phyloP scores from a whole-genome alignment of 106 monocot genomes.

The Dioscorea zingiberensis region DNA sequence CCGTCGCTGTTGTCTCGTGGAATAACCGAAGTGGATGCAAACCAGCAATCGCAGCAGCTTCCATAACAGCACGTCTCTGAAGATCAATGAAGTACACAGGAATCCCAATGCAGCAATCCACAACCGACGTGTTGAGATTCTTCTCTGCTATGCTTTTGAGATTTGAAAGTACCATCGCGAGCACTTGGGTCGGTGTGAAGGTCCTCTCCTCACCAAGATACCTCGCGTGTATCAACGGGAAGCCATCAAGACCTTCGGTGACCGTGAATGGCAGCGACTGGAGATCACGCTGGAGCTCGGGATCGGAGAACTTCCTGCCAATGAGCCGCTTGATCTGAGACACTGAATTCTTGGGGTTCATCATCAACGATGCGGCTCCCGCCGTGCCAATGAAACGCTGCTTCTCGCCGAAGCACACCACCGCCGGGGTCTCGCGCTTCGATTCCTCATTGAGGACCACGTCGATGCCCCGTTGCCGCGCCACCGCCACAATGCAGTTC shows the following conservation, averaged over 20 bases:
- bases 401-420: constrained; percentile 79
- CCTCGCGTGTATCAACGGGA: constrained; percentile 52
- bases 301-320: constrained; percentile 63
- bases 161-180: constrained; percentile 73
- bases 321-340: constrained; percentile 84
- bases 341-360: constrained; percentile 75
- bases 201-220: constrained; percentile 60
- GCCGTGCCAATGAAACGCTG: constrained; percentile 82
- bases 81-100: constrained; percentile 84
- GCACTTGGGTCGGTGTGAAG: constrained; percentile 78
- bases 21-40: constrained; percentile 67
- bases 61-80: constrained; percentile 64
- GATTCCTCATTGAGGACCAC: constrained; percentile 91
- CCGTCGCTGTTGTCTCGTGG: constrained; percentile 78
- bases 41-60: constrained; percentile 79
- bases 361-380: constrained; percentile 57
- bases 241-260: constrained; percentile 69
- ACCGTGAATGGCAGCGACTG: constrained; percentile 48
- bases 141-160: constrained; percentile 75
- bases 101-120: constrained; percentile 86
- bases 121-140: constrained; percentile 53
- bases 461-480: constrained; percentile 83
- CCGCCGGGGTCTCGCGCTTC: constrained; percentile 82
- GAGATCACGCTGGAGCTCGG: constrained; percentile 54
- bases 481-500: constrained; percentile 78